These are phyloP conservation scores for Biancaea sappan DNA, from an alignment of 306 rosid species.

Conservation along the genomic window DNA sequence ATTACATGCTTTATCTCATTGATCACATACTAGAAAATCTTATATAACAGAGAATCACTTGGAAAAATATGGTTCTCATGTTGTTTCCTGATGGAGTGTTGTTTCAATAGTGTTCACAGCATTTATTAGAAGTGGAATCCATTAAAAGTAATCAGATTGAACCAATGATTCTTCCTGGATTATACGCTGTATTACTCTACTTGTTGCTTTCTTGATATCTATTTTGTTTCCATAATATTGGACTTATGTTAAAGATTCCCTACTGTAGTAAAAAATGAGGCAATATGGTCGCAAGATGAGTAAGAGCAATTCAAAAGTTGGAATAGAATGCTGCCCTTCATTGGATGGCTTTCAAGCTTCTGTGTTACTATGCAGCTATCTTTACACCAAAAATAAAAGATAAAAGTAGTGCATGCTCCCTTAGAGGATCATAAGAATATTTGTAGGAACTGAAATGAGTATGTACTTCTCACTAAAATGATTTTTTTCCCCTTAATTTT, in stretches of 20 bases:
- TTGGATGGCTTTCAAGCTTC: not conserved
- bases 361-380: not conserved
- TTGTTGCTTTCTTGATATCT: not conserved
- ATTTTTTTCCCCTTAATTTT: not conserved
- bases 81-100: not conserved
- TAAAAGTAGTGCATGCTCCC: not conserved
- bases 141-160: not conserved
- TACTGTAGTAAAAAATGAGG: not conserved
- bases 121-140: not conserved
- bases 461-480: not conserved
- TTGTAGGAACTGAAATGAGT: not conserved
- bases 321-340: not conserved
- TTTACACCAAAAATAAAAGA: too few species aligned
- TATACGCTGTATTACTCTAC: not conserved
- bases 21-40: not conserved
- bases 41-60: not conserved
- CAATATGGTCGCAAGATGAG: not conserved
- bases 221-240: not conserved
- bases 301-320: not conserved
- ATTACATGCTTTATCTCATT: not conserved
- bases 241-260: not conserved
- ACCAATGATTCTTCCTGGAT: not conserved
- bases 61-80: not conserved
- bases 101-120: slow-evolving; percentile 2
- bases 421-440: not conserved